phyloP scores from a whole-genome alignment of 2,329 filamentous ascomycete species.

The Alternaria hordeiaustralica region DNA sequence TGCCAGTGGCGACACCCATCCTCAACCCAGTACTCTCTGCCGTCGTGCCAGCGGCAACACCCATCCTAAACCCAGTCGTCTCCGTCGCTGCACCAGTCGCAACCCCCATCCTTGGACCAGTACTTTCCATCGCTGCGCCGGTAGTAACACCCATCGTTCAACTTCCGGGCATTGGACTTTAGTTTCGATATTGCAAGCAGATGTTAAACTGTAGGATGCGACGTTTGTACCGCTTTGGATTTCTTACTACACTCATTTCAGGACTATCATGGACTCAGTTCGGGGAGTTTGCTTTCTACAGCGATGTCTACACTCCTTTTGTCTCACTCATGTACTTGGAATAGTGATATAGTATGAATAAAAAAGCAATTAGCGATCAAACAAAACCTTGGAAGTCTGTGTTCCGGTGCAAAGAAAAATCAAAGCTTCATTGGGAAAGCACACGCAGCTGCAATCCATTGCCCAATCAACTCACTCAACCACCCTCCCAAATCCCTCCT shows the following conservation, averaged over 20 bases:
- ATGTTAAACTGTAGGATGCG: neutral
- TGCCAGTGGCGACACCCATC: neutral
- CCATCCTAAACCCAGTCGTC: neutral
- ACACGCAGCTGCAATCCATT: neutral
- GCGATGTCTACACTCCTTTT: neutral
- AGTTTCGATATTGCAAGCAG: neutral
- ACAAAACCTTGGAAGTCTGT: neutral
- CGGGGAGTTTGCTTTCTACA: neutral
- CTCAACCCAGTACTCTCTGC: neutral
- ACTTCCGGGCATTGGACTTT: neutral
- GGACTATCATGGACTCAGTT: neutral
- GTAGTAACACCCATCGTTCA: neutral
- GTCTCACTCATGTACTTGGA: neutral
- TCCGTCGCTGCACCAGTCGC: neutral
- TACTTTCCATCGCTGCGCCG: neutral
- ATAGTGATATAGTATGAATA: neutral
- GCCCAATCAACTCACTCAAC: neutral
- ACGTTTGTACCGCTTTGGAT: neutral
- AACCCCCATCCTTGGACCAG: neutral
- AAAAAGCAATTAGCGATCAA: neutral
- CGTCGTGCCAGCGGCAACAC: neutral
- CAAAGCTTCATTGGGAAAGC: neutral
- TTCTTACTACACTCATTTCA: neutral
- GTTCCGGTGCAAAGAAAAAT: neutral
- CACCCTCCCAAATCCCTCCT: slow-evolving; percentile 6